Evolutionary conservation across 2,329 filamentous ascomycete genomes (phyloP), one percentile per base, ranked within the genome.

Genomic region (Hirsutella thompsonii): DNA sequence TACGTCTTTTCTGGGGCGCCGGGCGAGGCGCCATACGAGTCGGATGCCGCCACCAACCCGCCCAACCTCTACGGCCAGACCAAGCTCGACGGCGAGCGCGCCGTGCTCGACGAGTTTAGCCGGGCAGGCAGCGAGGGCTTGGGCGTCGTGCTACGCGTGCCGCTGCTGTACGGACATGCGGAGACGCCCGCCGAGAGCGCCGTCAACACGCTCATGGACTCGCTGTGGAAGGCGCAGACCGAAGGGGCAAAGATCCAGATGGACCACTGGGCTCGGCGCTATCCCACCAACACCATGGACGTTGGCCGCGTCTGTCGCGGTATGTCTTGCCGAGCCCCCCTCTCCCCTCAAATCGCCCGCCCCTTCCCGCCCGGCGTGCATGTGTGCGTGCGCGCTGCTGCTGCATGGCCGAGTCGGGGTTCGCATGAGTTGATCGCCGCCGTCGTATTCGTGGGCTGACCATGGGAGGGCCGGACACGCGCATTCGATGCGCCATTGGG

Each of bases 201-300:
- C 0, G 76, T 94, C 36, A 94, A 94, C 54, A 70, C 80, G 1
- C 69, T 95, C 37, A 73, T 94, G 62, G 83, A 90, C 40, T 66
- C 72, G 1, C 70, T 94, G 6, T 81, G 77, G 75, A 84, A 83
- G 57, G 73, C 79, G 0, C 83, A 89, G 56, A 73, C 79, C 38
- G 64, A 69, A 30, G 73, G 68, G 5, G 68, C 68, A 2, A 71
- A 70, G 42, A 68, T 88, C 33, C 79, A 76, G 55, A 89, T 94
- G 79, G 88, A 94, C 54, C 80, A 93, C 58, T 94, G 86, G 79
- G 80, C 84, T 1, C 64, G 83, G 39, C 74, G 88, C 21, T 94
- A 86, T 62, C 88, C 88, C 8, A 94, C 88, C 8, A 92, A 92
- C 56, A 94, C 87, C 0, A 81, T 87, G 55, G 89, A 94, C 54